Evolutionary conservation across 805 yeast species (phyloP), one percentile per base, ranked within the genome.

Genomic region (Kuraishia piskuri): DNA sequence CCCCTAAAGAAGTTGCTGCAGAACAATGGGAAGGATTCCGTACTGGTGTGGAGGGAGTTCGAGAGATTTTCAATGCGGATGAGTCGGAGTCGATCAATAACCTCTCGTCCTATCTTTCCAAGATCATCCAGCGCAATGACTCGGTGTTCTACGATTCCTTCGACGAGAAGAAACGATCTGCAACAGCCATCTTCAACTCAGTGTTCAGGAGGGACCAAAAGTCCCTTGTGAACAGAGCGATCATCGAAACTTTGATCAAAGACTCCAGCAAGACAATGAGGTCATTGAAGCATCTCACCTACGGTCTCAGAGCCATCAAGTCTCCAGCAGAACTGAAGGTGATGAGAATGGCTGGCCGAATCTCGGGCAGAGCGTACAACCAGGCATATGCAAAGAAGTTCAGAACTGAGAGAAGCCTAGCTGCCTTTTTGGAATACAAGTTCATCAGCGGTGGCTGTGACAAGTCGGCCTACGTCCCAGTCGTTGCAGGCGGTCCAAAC

Each of bases 21-120:
- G 99, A 94, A 68, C 81, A 86, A 57, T 94, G 99, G 99, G 97
- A 92, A 61, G 99, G 99, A 12, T 84, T 80, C 48, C 79, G 96
- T 60, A 86, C 95, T 19, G 99, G 99, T 1, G 76, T 84, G 2
- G 80, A 84, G 50, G 96, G 95, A 17, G 96, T 86, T 0, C 70
- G 69, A 46, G 92, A 90, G 50, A 81, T 84, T 49, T 94, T 94
- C 71, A 94, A 92, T 65, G 96, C 96, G 2, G 97, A 90, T 67
- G 76, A 76, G 51, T 83, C 88, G 6, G 77, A 77, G 45, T 79
- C 80, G 48, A 75, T 79, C 45, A 73, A 76, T 26, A 63, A 68
- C 6, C 62, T 82, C 14, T 69, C 70, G 7, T 54, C 63, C 2
- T 76, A 80, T 57, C 56, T 88, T 40, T 67, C 68, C 14, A 72